These are phyloP conservation scores for Colletotrichum tropicicola DNA, from an alignment of 2,329 filamentous ascomycete genomes.

Conservation along the genomic window DNA sequence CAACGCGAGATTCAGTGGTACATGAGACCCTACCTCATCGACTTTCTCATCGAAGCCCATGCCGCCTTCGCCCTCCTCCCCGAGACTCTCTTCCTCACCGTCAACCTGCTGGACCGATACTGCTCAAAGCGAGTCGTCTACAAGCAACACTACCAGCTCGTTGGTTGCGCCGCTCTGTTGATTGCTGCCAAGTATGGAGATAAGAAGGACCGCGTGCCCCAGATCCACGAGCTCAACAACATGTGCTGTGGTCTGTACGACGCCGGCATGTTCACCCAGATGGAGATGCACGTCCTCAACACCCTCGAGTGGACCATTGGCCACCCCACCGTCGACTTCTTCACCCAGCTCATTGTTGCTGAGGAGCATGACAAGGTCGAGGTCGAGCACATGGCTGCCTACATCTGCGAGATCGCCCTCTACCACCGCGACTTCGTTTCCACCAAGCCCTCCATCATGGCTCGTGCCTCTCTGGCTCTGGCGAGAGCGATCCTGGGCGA, in stretches of 20 bases:
- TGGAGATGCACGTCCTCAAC: slow-evolving; percentile 99
- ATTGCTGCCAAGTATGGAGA: slow-evolving; percentile 99
- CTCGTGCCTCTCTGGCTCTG: slow-evolving; percentile 85
- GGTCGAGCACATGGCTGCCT: slow-evolving; percentile 93
- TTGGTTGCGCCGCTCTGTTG: slow-evolving; percentile 93
- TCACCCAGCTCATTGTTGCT: slow-evolving; percentile 85
- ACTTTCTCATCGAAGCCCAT: slow-evolving; percentile 97
- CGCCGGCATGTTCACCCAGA: slow-evolving; percentile 99
- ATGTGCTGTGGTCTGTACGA: slow-evolving; percentile 99
- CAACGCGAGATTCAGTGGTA: slow-evolving; percentile 99
- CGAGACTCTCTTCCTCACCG: slow-evolving; percentile 93
- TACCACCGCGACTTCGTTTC: slow-evolving; percentile 98
- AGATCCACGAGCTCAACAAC: slow-evolving; percentile 95
- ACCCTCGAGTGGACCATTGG: slow-evolving; percentile 96
- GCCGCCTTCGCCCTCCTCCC: slow-evolving; percentile 93
- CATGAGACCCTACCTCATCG: slow-evolving; percentile 97
- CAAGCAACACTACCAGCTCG: slow-evolving; percentile 98
- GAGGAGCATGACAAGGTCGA: slow-evolving; percentile 84
- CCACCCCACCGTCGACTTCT: slow-evolving; percentile 94
- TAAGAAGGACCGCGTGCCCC: slow-evolving; percentile 98
- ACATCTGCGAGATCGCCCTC: slow-evolving; percentile 92
- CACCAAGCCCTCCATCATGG: slow-evolving; percentile 89
- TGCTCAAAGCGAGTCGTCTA: slow-evolving; percentile 98
- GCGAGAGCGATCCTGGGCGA: slow-evolving; percentile 87
- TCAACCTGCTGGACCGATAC: slow-evolving; percentile 97